These are phyloP conservation scores for Pichia paraexigua DNA, from an alignment of 805 yeast species.

Conservation along the genomic window DNA sequence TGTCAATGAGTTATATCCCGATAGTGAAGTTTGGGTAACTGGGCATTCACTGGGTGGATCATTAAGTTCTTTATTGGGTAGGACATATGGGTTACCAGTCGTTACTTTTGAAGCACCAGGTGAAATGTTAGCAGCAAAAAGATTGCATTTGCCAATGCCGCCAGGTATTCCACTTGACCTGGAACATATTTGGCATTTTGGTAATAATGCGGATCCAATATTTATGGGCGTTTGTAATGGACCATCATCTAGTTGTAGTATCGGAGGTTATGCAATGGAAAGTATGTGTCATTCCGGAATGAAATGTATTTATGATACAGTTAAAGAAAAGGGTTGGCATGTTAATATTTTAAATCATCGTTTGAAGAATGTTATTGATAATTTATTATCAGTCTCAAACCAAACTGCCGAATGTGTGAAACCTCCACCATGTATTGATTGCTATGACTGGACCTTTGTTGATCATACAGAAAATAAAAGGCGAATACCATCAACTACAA, in stretches of 20 bases:
- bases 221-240: slow-evolving; percentile 97
- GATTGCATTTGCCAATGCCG: slow-evolving; percentile 87
- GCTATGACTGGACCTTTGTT: slow-evolving; percentile 81
- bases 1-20: slow-evolving; percentile 60
- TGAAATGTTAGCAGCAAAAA: slow-evolving; percentile 69
- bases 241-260: slow-evolving; percentile 77
- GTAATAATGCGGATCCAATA: slow-evolving; percentile 95
- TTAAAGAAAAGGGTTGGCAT: slow-evolving; percentile 84
- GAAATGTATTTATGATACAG: slow-evolving; percentile 83
- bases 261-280: slow-evolving; percentile 97
- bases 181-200: slow-evolving; percentile 91
- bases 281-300: slow-evolving; percentile 89
- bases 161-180: slow-evolving; percentile 75
- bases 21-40: slow-evolving; percentile 74
- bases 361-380: slow-evolving; percentile 84
- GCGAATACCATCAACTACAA: slow-evolving; percentile 22
- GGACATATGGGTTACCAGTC: slow-evolving; percentile 85
- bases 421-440: slow-evolving; percentile 82
- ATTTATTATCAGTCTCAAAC: slow-evolving; percentile 63
- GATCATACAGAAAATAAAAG: slow-evolving; percentile 34
- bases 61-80: slow-evolving; percentile 67
- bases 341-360: slow-evolving; percentile 83
- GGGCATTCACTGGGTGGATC: slow-evolving; percentile 97
- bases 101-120: slow-evolving; percentile 94
- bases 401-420: slow-evolving; percentile 64